These are phyloP conservation scores for Nicotiana knightiana DNA, from an alignment of 257 asterid species.

Conservation along the genomic window DNA sequence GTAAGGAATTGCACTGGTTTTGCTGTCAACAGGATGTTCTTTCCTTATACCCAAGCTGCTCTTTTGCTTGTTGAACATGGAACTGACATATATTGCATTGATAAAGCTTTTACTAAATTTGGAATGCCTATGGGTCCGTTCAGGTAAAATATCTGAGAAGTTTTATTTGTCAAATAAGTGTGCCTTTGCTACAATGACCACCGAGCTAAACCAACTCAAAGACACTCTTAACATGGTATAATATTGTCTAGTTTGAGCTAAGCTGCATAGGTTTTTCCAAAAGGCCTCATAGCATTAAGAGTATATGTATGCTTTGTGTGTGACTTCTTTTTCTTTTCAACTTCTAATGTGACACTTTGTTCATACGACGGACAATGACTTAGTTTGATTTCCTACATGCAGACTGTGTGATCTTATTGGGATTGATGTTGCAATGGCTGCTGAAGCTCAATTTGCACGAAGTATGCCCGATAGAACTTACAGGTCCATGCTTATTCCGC, in stretches of 20 bases:
- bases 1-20: conserved; percentile 98
- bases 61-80: conserved; percentile 85
- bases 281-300: neutral
- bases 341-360: neutral
- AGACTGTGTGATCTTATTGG: conserved; percentile 94
- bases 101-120: conserved; percentile 63
- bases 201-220: neutral
- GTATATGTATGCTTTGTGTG: too few species aligned
- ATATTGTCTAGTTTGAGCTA: neutral
- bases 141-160: conserved; percentile 38
- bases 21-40: conserved; percentile 94
- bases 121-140: conserved; percentile 99
- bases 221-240: neutral
- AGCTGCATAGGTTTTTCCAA: too few species aligned
- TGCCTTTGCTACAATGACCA: neutral
- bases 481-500: conserved; percentile 76
- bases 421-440: conserved; percentile 82
- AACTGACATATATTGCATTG: conserved; percentile 71
- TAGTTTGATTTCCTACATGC: conserved; percentile 9
- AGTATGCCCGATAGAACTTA: conserved; percentile 82
- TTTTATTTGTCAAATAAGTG: neutral
- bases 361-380: neutral
- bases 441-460: conserved; percentile 66
- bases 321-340: neutral
- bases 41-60: conserved; percentile 91